phyloP scores from a whole-genome alignment of 1,284 basidiomycete species.

The Trametes hirsuta region DNA sequence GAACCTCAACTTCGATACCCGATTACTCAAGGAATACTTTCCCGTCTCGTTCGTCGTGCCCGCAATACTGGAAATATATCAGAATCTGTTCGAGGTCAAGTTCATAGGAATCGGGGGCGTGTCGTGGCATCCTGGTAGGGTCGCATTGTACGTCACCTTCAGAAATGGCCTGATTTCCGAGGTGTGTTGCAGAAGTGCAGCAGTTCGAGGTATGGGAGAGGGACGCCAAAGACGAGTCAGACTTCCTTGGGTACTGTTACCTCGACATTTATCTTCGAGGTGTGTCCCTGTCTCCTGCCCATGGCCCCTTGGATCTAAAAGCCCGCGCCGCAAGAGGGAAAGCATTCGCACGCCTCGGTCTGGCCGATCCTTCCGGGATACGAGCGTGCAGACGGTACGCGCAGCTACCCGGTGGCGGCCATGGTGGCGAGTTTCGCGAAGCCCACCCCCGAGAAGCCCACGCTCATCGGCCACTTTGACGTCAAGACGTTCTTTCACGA shows the following conservation, averaged over 20 bases:
- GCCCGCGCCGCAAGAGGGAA: background rate
- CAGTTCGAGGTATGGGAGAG: constrained; percentile 79
- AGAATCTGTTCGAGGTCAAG: constrained; percentile 72
- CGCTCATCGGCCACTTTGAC: constrained; percentile 1
- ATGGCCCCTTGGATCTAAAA: background rate
- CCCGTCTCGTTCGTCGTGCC: constrained; percentile 81
- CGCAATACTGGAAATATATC: constrained; percentile 79
- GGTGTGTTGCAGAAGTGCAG: background rate
- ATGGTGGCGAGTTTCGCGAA: background rate
- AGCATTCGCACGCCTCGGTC: background rate
- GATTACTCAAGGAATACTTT: constrained; percentile 83
- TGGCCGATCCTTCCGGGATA: background rate
- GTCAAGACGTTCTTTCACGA: background rate
- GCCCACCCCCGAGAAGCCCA: background rate
- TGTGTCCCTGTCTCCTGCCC: constrained; percentile 35
- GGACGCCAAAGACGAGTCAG: constrained; percentile 65
- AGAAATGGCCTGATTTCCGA: background rate
- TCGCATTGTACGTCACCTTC: background rate
- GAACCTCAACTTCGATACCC: constrained; percentile 69
- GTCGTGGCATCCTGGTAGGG: constrained; percentile 61
- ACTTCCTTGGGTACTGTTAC: constrained; percentile 81
- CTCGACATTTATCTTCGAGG: constrained; percentile 86
- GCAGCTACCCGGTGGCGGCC: background rate
- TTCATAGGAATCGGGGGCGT: constrained; percentile 68
- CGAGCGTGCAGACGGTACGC: background rate